These are phyloP conservation scores for Viola pubescens DNA, from an alignment of 441 rosid genomes.

Conservation along the genomic window DNA sequence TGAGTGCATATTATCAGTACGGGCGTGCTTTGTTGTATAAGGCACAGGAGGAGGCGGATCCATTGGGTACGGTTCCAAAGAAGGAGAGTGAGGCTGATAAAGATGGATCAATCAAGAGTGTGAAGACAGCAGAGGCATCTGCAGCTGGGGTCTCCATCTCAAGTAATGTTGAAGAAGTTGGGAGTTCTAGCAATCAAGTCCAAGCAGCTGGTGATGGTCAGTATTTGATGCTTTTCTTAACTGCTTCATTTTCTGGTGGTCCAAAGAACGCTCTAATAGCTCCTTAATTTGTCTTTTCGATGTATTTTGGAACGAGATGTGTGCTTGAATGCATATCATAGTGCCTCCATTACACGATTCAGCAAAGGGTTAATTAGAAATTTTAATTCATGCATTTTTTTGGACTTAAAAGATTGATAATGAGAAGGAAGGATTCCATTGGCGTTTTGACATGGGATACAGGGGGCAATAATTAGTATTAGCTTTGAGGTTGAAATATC, in stretches of 20 bases:
- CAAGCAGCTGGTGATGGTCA: slow-evolving; percentile 38
- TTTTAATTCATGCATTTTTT: no score
- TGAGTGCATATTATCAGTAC: slow-evolving; percentile 60
- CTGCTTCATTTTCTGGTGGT: no score
- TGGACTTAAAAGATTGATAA: no score
- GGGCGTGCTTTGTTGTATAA: slow-evolving; percentile 71
- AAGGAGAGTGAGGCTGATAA: slow-evolving; percentile 40
- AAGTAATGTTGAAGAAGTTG: slow-evolving; percentile 38
- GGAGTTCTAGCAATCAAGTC: slow-evolving; percentile 40
- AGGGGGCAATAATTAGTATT: not conserved
- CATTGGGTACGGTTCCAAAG: slow-evolving; percentile 62
- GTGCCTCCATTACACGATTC: no score
- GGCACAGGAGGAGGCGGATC: slow-evolving; percentile 90
- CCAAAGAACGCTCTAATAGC: no score
- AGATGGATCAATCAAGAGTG: slow-evolving; percentile 37
- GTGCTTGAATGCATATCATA: no score
- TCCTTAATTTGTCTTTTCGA: no score
- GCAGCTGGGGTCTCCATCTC: slow-evolving; percentile 40
- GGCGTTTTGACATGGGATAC: no score
- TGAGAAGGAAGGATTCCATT: no score
- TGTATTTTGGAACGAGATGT: no score
- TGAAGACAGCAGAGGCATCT: slow-evolving; percentile 44
- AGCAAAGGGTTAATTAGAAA: no score
- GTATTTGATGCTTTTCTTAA: slow-evolving; percentile 5
- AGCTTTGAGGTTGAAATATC: not conserved